These are phyloP conservation scores for Boletus subcaerulescens DNA, from an alignment of 768 basidiomycete species.

Conservation along the genomic window DNA sequence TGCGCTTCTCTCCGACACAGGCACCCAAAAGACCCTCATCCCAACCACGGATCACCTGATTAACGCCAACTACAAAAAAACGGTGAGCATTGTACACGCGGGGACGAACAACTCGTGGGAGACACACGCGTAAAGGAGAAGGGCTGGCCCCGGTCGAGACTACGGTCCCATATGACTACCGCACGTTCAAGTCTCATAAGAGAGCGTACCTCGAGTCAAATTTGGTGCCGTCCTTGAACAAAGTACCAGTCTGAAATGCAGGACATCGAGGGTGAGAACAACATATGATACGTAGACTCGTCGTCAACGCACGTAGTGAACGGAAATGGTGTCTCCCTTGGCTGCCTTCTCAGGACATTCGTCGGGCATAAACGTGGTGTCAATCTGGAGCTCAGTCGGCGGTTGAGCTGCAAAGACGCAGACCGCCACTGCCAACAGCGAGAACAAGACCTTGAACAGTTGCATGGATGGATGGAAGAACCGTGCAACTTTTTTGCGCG, in stretches of 20 bases:
- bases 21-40: constrained; percentile 80
- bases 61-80: constrained; percentile 56
- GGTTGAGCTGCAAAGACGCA: constrained; percentile 46
- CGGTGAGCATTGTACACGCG: not conserved
- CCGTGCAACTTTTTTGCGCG: not conserved
- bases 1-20: constrained; percentile 87
- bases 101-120: not conserved
- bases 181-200: not conserved
- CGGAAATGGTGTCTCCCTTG: constrained; percentile 62
- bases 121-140: constrained; percentile 73
- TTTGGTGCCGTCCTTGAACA: constrained; percentile 72
- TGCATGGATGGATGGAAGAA: constrained; percentile 42
- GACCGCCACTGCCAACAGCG: constrained; percentile 45
- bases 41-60: constrained; percentile 86
- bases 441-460: constrained; percentile 44
- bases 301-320: constrained; percentile 70
- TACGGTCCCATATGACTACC: constrained; percentile 24
- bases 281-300: not conserved
- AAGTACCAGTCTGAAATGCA: constrained; percentile 57
- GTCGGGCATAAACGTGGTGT: constrained; percentile 57
- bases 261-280: not conserved
- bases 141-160: constrained; percentile 70
- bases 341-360: constrained; percentile 52
- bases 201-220: constrained; percentile 81
- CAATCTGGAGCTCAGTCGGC: constrained; percentile 57